Evolutionary conservation across 306 rosid species (phyloP), one percentile per base, ranked within the genome.

Genomic region (Malus sylvestris): DNA sequence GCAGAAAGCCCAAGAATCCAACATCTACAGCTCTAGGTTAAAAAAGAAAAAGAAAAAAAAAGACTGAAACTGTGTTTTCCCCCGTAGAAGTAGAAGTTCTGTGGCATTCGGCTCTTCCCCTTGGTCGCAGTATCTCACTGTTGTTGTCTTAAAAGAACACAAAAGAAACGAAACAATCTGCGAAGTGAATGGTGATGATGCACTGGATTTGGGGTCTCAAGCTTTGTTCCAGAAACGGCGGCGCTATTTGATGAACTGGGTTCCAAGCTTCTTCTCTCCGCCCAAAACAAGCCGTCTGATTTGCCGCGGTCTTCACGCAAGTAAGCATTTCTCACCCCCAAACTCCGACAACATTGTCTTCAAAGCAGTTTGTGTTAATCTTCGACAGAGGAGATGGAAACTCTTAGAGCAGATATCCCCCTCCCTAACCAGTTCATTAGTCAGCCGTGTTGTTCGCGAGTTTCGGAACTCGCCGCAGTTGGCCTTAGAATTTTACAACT

Each of bases 361-460:
- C 42, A 81, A 77, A 58, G 81, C 92, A 40, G 40, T 88, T 74
- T 88, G 90, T 76, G 83, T 84, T 59, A 76, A 82, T 60, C 66
- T 88, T 8, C 82, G 76, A 62, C 93, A 81, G 66, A 80, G 78
- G 83, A 84, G 81, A 81, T 84, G 93, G 90, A 86, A 63, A 55
- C 72, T 75, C 60, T 65, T 88, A 61, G 87, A 86, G 70, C 84
- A 76, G 77, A 71, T 86, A 30, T 81, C 86, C 18, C 81, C 80
- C 13, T 82, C 78, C 38, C 79, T 88, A 42, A 80, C 87, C 59
- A 53, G 38, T 65, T 82, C 80, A 1, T 42, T 86, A 52, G 77
- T 86, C n/a, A 74, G 78, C 52, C 86, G 87, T 53, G 83, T 89
- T 40, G 68, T 86, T 77, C 78, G 69, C 79, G 87, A 86, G 87